Base-by-base conservation (phyloP, 2,329 filamentous ascomycete species). In the Aspergillus ibericus region DNA sequence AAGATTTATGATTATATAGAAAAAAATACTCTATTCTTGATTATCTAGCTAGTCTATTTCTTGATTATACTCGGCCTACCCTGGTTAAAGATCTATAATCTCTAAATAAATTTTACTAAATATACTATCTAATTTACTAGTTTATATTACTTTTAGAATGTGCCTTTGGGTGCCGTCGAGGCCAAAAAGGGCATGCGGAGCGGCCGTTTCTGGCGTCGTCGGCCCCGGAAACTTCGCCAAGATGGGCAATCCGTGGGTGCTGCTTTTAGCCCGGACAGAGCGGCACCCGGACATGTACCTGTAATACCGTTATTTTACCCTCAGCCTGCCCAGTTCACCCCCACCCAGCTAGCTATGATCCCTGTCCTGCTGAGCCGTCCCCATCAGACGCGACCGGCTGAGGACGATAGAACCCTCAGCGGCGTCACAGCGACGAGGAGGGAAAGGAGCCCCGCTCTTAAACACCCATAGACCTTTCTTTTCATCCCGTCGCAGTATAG, bases 121-220 rank as follows among this genome's bases (percentile, higher is more conserved):
- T 3, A 25, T 25, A 25, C n/a, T n/a, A n/a, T n/a, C n/a, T n/a
- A n/a, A n/a, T n/a, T n/a, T n/a, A n/a, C n/a, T n/a, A n/a, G n/a
- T n/a, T n/a, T 35, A 29, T 29, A 29, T 7, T 29, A 29, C 27
- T 7, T 7, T 7, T 29, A 29, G 58, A 61, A 61, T 61, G 53
- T 53, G 53, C 59, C 57, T 60, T 59, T 62, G 50, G 59, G 57
- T 59, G 59, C 34, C 53, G 42, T 35, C 13, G 53, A 53, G 29
- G 50, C 59, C 57, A 54, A 57, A 62, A 55, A 7, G 32, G 54
- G 58, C 55, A 32, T 47, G 53, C 52, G 32, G 18, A 16, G 59
- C 40, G 36, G 53, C 59, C 53, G 38, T 50, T 61, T 62, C 36
- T 18, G 46, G 59, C 53, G 49, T 38, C 35, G 18, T 55, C 22